phyloP scores from a whole-genome alignment of 768 basidiomycete genomes.

The Lentinula sp. region DNA sequence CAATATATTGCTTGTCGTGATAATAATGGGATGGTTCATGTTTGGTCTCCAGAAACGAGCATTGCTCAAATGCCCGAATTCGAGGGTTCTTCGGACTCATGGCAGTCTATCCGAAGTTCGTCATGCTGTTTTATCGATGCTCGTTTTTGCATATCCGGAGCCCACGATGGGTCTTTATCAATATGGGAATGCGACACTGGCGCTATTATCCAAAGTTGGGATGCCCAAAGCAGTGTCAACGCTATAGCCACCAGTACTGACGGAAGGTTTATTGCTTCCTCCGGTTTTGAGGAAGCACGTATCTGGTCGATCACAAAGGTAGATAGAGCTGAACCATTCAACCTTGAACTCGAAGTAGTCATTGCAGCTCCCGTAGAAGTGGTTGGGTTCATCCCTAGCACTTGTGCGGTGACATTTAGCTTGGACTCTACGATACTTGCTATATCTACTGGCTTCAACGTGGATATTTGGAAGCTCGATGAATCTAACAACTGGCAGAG shows the following conservation, averaged over 20 bases:
- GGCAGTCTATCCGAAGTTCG: too few species aligned
- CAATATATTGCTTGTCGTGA: neutral
- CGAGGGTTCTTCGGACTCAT: neutral
- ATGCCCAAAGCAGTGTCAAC: neutral
- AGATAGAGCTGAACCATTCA: neutral
- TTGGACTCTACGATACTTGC: neutral
- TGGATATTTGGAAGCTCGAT: neutral
- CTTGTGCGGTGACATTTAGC: neutral
- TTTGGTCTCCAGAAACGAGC: neutral
- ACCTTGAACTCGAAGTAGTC: neutral
- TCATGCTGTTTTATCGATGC: neutral
- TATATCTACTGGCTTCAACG: neutral
- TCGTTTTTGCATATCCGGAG: neutral
- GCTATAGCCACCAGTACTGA: neutral
- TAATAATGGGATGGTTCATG: neutral
- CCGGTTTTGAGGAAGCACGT: neutral
- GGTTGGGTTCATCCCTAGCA: neutral
- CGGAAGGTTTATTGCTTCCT: neutral
- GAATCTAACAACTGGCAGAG: neutral
- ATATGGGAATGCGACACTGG: slow-evolving; percentile 1
- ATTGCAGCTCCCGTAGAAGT: neutral
- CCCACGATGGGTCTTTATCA: neutral
- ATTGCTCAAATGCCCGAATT: neutral
- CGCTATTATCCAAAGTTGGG: neutral
- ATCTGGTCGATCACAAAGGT: neutral